Percentiles rank a stretch among this genome's conserved stretches.
Conservation (phyloP, 371 early-diverging fungal species). For the Aphelidium insulamus region DNA sequence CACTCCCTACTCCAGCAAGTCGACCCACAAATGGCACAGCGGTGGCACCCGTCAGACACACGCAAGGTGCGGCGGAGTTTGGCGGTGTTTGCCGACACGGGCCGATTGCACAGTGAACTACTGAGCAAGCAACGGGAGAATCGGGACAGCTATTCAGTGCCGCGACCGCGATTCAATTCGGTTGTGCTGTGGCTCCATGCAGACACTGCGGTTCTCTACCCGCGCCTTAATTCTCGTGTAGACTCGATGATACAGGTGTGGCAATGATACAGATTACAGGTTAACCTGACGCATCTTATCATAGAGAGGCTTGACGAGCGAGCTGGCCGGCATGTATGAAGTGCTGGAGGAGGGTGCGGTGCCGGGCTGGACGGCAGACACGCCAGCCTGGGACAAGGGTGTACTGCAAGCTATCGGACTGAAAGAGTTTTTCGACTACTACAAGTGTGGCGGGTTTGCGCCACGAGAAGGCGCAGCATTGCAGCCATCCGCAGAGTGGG, state of each 20-base stretch:
- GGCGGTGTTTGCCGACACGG: conserved; percentile 45
- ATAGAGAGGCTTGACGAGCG: background rate
- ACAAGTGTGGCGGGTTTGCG: too few relatives aligned
- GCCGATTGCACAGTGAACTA: conserved; percentile 42
- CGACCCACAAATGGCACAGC: conserved; percentile 70
- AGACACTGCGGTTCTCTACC: conserved; percentile 31
- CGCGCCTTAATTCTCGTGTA: conserved; percentile 56
- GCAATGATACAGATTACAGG: background rate
- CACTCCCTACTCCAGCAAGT: conserved; percentile 31
- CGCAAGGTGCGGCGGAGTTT: conserved; percentile 60
- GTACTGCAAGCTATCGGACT: too few relatives aligned
- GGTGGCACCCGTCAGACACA: conserved; percentile 77
- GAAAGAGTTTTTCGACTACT: too few relatives aligned
- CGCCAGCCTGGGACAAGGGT: too few relatives aligned
- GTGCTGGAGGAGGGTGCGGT: too few relatives aligned
- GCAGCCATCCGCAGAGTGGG: too few relatives aligned
- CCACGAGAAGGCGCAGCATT: too few relatives aligned
- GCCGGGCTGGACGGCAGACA: too few relatives aligned
- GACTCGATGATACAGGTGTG: conserved; percentile 57
- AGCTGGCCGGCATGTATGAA: too few relatives aligned
- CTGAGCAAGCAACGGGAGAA: conserved; percentile 32
- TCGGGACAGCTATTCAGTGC: conserved; percentile 8
- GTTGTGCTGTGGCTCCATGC: conserved; percentile 48
- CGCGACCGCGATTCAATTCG: conserved; percentile 9
- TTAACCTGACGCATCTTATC: too few relatives aligned